phyloP scores from a whole-genome alignment of 192 early-diverging fungal species.

The Backusella circina region DNA sequence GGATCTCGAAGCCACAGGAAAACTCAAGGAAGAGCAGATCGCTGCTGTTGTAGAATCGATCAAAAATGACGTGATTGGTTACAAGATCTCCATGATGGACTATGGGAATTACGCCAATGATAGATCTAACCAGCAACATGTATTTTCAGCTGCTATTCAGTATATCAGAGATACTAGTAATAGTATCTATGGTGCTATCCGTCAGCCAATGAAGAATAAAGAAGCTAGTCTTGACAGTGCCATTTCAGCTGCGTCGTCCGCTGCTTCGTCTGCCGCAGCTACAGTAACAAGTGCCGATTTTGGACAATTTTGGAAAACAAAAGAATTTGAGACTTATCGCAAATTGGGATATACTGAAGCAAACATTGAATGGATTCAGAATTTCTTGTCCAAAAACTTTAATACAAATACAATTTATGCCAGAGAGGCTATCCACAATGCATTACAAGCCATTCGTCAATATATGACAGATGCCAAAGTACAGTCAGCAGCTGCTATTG shows the following conservation, averaged over 20 bases:
- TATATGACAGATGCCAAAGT: conserved; percentile 1
- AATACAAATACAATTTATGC: conserved; percentile 2
- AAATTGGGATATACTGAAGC: conserved; percentile 12
- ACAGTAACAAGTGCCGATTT: background rate
- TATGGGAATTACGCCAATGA: background rate
- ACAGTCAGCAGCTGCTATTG: background rate
- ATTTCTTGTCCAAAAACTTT: conserved; percentile 1
- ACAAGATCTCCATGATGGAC: background rate
- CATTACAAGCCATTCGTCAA: background rate
- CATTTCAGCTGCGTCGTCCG: background rate
- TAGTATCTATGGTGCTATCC: background rate
- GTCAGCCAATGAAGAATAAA: background rate
- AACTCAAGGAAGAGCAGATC: background rate
- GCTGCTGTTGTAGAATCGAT: background rate
- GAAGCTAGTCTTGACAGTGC: background rate
- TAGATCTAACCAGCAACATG: background rate
- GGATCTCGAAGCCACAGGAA: background rate
- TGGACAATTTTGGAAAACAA: background rate
- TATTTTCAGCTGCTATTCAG: background rate
- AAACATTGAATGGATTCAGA: conserved; percentile 15
- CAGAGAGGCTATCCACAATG: background rate
- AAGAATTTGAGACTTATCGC: background rate
- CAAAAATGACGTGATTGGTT: background rate
- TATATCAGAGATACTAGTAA: background rate
- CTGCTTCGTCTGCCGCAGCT: background rate